Conservation (phyloP, 2,329 filamentous ascomycete genomes). For the Clarireedia monteithiana region DNA sequence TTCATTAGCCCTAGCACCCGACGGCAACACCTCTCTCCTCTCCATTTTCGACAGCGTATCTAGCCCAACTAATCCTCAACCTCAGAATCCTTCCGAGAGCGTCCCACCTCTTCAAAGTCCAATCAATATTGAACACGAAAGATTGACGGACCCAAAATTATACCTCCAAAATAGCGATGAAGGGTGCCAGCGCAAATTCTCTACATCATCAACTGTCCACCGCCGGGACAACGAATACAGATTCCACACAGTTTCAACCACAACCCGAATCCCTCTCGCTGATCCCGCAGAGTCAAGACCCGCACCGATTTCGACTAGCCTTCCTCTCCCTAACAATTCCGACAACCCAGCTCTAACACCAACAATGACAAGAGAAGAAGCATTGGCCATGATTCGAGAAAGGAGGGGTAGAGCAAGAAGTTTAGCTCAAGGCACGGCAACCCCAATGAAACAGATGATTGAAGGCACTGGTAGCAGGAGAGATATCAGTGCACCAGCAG, state of each 20-base stretch:
- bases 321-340: slow-evolving; percentile 11
- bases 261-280: slow-evolving; percentile 27
- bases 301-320: background rate
- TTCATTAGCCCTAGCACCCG: slow-evolving; percentile 44
- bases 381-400: slow-evolving; percentile 67
- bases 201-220: slow-evolving; percentile 29
- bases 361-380: slow-evolving; percentile 65
- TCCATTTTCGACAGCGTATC: slow-evolving; percentile 52
- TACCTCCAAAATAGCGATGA: slow-evolving; percentile 4
- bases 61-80: slow-evolving; percentile 9
- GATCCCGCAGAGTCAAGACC: slow-evolving; percentile 16
- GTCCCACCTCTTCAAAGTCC: slow-evolving; percentile 16
- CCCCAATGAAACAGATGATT: slow-evolving; percentile 42
- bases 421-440: slow-evolving; percentile 54
- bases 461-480: slow-evolving; percentile 19
- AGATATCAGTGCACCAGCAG: slow-evolving; percentile 28
- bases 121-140: slow-evolving; percentile 4
- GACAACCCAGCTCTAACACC: slow-evolving; percentile 51
- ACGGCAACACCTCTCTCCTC: slow-evolving; percentile 49
- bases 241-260: slow-evolving; percentile 29
- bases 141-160: background rate
- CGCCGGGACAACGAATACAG: slow-evolving; percentile 11
- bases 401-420: slow-evolving; percentile 63
- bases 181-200: background rate
- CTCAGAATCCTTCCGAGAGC: background rate